These are phyloP conservation scores for Monosporascus sp. DNA, from an alignment of 2,329 filamentous ascomycete species.

Conservation along the genomic window DNA sequence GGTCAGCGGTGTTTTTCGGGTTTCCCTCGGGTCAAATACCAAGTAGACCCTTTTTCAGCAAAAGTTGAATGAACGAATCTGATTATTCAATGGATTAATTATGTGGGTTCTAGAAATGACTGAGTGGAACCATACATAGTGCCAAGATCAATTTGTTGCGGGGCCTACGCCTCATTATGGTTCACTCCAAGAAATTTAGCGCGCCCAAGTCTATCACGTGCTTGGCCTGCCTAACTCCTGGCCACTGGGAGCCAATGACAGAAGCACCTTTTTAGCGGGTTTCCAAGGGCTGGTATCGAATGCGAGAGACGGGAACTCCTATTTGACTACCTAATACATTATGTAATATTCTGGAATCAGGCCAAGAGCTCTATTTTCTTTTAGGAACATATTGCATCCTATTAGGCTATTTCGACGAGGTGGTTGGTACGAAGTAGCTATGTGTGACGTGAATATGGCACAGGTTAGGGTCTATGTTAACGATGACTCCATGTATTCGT, in stretches of 20 bases:
- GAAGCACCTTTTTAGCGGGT: not conserved
- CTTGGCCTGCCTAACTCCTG: not conserved
- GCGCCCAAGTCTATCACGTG: not conserved
- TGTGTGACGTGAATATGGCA: too few relatives aligned
- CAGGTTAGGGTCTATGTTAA: too few relatives aligned
- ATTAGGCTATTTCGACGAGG: too few relatives aligned
- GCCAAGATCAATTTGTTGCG: not conserved
- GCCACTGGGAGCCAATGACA: not conserved
- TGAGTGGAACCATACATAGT: not conserved
- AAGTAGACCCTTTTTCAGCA: too few relatives aligned
- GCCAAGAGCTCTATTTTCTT: too few relatives aligned
- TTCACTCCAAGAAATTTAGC: not conserved
- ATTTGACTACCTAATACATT: too few relatives aligned
- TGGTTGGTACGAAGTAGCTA: too few relatives aligned
- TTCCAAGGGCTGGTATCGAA: not conserved
- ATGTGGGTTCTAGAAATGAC: not conserved
- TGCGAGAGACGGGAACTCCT: too few relatives aligned
- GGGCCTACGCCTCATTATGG: not conserved
- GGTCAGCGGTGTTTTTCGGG: not conserved
- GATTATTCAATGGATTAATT: not conserved
- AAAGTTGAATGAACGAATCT: too few relatives aligned
- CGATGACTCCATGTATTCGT: too few relatives aligned
- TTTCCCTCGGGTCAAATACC: not conserved
- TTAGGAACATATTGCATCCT: too few relatives aligned
- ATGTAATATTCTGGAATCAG: too few relatives aligned